A percentile compares a stretch with the other conserved stretches of the same genome.
These are phyloP conservation scores for Dipteronia dyeriana DNA, from an alignment of 345 rosid genomes.

Conservation along the genomic window DNA sequence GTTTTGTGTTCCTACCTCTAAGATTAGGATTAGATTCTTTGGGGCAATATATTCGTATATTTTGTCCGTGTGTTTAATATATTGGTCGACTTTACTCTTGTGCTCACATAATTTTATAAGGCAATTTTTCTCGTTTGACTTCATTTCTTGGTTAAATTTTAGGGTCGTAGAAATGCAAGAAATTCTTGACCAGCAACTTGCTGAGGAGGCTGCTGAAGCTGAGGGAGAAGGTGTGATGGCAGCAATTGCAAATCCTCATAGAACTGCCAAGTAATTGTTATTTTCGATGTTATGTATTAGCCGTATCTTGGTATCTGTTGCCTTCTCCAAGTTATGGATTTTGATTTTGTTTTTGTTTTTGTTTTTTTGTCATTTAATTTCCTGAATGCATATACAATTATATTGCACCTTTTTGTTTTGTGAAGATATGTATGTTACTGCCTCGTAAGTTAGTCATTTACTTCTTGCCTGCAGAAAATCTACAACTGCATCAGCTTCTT, in stretches of 20 bases:
- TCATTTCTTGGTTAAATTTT: conserved; percentile 14
- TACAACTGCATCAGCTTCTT: conserved; percentile 52
- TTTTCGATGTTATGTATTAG: conserved; percentile 10
- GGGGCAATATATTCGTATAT: background rate
- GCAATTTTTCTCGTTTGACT: background rate
- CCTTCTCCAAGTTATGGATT: background rate
- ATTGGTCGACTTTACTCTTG: background rate
- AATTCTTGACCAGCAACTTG: conserved; percentile 94
- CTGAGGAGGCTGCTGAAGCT: conserved; percentile 99
- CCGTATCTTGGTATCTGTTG: background rate
- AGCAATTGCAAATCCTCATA: conserved; percentile 84
- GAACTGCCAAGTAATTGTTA: conserved; percentile 73
- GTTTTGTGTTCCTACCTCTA: background rate
- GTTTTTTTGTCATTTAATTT: conserved; percentile 1
- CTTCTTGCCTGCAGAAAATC: conserved; percentile 57
- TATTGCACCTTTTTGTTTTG: background rate
- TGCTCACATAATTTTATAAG: background rate
- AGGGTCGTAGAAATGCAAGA: conserved; percentile 99
- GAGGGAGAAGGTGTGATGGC: conserved; percentile 97
- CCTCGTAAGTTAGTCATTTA: conserved; percentile 12
- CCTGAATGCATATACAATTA: background rate
- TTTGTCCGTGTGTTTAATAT: background rate
- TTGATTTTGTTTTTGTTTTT: conserved; percentile 5
- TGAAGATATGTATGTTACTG: background rate
- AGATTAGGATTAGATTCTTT: background rate